phyloP scores from a whole-genome alignment of 139 green algal genomes.

The Microglena sp. region DNA sequence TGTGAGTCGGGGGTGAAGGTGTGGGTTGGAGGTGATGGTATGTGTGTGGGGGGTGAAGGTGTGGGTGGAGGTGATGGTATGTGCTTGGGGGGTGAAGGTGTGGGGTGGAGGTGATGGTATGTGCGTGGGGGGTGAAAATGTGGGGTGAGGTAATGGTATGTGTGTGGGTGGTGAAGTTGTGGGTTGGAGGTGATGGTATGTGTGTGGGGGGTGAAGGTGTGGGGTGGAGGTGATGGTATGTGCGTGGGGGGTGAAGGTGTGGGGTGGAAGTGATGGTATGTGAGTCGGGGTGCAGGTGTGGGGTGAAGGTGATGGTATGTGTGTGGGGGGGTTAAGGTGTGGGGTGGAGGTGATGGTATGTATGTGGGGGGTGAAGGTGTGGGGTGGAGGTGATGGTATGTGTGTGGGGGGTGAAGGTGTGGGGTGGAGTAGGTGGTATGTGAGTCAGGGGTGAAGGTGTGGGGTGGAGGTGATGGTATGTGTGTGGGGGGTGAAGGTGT shows the following conservation, averaged over 20 bases:
- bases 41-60: not conserved
- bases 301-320: not conserved
- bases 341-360: not conserved
- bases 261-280: not conserved
- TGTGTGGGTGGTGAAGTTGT: not conserved
- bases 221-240: not conserved
- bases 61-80: not conserved
- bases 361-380: not conserved
- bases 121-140: not conserved
- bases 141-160: not conserved
- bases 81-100: not conserved
- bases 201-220: not conserved
- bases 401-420: not conserved
- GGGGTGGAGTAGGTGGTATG: not conserved
- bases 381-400: not conserved
- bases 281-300: not conserved
- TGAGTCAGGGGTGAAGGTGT: not conserved
- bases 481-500: not conserved
- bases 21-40: too few relatives aligned
- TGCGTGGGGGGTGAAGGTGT: not conserved
- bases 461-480: not conserved
- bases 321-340: not conserved
- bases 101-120: not conserved
- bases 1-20: too few relatives aligned
- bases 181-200: not conserved